Base-by-base conservation (phyloP, 495 filamentous ascomycete species). In the Lentithecium fluviatile region DNA sequence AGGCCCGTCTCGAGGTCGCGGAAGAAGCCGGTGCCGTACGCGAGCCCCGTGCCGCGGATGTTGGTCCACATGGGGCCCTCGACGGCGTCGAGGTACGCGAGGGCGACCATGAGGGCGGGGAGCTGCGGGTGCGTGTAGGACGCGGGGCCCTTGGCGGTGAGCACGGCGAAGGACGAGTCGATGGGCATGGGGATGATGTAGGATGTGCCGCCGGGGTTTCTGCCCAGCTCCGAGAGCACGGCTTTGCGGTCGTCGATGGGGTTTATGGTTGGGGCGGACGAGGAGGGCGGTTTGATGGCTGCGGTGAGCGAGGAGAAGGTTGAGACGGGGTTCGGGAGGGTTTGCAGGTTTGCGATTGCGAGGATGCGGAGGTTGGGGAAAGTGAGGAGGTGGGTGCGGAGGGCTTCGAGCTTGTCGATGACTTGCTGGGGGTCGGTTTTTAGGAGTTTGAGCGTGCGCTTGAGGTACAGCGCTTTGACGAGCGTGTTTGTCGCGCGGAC, bases 1-100 rank as follows among this genome's bases (percentile, higher is more conserved):
- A 88, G 85, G 25, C 95, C 93, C 8, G 82, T 84, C 57, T 94
- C 88, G 40, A 89, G 76, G 62, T 89, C 85, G 58, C 85, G 83
- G 13, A 75, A 78, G 69, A 97, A 95, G 62, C 77, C 80, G 10
- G 87, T 86, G 15, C 90, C 90, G 71, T 99, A 99, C 0, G 92
- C 94, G 25, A 97, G 80, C 25, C 94, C 95, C 46, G 86, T 91
- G 42, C 94, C 94, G 38, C 94, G 91, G 50, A 96, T 86, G 2
- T 90, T 89, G 59, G 85, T 85, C 91, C 93, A 97, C 21, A 98
- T 82, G 5, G 94, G 95, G 1, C 94, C 94, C 75, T 97, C 95
- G 17, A 94, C 88, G 0, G 90, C 85, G 64, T 96, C 92, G 60
- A 99, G 87, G 72, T 96, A 97, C 11, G 91, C 82, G 29, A 88